These are phyloP conservation scores for Penicillium sp. DNA, from an alignment of 2,329 filamentous ascomycete genomes.

Conservation along the genomic window DNA sequence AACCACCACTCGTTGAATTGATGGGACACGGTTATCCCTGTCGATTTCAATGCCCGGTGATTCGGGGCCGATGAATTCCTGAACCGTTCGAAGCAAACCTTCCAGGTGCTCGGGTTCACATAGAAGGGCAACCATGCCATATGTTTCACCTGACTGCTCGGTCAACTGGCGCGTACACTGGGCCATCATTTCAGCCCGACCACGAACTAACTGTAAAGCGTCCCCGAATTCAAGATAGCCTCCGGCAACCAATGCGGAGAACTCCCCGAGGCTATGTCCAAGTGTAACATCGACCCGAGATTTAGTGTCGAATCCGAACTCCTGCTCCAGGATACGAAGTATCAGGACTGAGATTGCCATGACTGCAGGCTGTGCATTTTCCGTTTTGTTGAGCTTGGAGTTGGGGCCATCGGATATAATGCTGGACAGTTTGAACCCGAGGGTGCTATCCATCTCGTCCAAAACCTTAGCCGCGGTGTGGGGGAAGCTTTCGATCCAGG, in stretches of 20 bases:
- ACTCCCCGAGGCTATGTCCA: slow-evolving; percentile 90
- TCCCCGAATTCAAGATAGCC: slow-evolving; percentile 77
- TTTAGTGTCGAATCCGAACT: slow-evolving; percentile 73
- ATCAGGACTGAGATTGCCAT: slow-evolving; percentile 94
- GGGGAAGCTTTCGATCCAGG: slow-evolving; percentile 87
- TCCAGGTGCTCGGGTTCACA: slow-evolving; percentile 78
- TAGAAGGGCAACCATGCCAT: slow-evolving; percentile 91
- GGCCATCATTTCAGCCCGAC: slow-evolving; percentile 79
- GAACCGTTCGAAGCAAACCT: slow-evolving; percentile 68
- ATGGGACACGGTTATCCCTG: slow-evolving; percentile 65
- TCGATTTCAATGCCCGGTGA: slow-evolving; percentile 62
- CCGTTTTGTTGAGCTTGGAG: slow-evolving; percentile 72
- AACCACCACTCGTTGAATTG: slow-evolving; percentile 83
- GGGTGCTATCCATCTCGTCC: slow-evolving; percentile 78
- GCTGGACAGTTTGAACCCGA: slow-evolving; percentile 71
- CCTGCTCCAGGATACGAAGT: slow-evolving; percentile 77
- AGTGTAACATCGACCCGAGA: slow-evolving; percentile 78
- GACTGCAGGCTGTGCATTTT: slow-evolving; percentile 90
- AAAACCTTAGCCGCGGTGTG: slow-evolving; percentile 71
- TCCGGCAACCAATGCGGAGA: slow-evolving; percentile 82
- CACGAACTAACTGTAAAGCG: slow-evolving; percentile 72
- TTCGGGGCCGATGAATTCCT: slow-evolving; percentile 73
- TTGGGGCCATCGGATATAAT: slow-evolving; percentile 80
- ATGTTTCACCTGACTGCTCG: slow-evolving; percentile 70
- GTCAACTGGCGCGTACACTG: slow-evolving; percentile 68